Evolutionary conservation across 306 rosid genomes (phyloP).

Genomic region (Begonia masoniana): DNA sequence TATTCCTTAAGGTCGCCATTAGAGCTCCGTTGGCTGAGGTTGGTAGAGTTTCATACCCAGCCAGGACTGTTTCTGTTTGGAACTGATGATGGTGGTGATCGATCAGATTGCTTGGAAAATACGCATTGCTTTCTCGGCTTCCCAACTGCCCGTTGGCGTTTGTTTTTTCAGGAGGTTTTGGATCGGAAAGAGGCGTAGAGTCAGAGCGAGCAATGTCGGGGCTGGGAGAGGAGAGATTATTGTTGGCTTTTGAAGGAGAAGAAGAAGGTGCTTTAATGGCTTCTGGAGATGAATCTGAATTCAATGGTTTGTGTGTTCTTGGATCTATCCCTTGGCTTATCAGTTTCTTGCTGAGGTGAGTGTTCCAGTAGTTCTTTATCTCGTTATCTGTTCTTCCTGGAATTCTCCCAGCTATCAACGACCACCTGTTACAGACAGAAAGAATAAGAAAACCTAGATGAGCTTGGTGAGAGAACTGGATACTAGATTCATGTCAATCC

Average conservation of each 20-base stretch:
- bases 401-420: constrained; percentile 81
- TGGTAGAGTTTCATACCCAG: constrained; percentile 7
- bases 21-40: background rate
- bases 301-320: constrained; percentile 69
- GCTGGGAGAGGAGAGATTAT: no score
- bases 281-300: constrained; percentile 1
- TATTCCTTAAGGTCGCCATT: constrained; percentile 11
- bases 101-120: no score
- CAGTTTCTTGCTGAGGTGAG: constrained; percentile 81
- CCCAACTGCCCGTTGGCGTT: background rate
- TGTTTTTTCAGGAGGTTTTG: no score
- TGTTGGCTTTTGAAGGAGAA: no score
- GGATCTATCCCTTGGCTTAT: constrained; percentile 86
- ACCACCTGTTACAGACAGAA: constrained; percentile 39
- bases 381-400: constrained; percentile 85
- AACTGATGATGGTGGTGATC: background rate
- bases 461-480: no score
- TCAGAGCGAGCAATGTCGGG: no score
- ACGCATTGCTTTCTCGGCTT: no score
- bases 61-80: background rate
- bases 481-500: no score
- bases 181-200: no score
- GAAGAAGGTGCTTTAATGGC: no score
- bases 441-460: no score
- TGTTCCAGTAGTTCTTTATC: constrained; percentile 85